Conservation (phyloP, 768 basidiomycete genomes). For the Rhizopogon salebrosus region DNA sequence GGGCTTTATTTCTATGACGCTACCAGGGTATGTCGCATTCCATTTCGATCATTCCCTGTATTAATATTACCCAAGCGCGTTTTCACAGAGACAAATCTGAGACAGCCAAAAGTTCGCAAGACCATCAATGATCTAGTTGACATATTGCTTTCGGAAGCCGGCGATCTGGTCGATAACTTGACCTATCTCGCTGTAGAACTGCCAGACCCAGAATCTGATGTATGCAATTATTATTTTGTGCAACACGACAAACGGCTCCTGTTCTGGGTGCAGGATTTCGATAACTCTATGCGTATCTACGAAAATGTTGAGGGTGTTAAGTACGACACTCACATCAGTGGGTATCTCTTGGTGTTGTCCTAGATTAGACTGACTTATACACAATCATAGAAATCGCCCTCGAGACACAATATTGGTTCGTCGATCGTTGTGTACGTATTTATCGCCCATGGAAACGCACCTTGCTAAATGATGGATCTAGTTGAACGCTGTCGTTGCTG, state of each 20-base stretch:
- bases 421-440: neutral
- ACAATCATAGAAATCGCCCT: constrained; percentile 14
- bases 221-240: constrained; percentile 38
- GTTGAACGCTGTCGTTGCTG: neutral
- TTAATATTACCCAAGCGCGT: neutral
- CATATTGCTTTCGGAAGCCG: neutral
- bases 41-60: neutral
- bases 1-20: neutral
- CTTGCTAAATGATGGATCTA: neutral
- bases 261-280: constrained; percentile 42
- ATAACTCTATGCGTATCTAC: constrained; percentile 25
- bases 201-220: neutral
- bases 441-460: too few relatives aligned
- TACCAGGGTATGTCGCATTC: neutral
- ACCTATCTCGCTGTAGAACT: constrained; percentile 2
- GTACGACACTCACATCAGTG: constrained; percentile 4
- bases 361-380: neutral
- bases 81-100: constrained; percentile 3
- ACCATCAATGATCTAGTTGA: neutral
- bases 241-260: constrained; percentile 35
- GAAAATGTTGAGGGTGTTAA: constrained; percentile 33
- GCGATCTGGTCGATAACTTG: neutral
- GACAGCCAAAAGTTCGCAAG: neutral
- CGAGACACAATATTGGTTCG: constrained; percentile 22
- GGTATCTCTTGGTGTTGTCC: neutral